Base-by-base conservation (phyloP, 129 eudicot species). In the Lactuca sativa region DNA sequence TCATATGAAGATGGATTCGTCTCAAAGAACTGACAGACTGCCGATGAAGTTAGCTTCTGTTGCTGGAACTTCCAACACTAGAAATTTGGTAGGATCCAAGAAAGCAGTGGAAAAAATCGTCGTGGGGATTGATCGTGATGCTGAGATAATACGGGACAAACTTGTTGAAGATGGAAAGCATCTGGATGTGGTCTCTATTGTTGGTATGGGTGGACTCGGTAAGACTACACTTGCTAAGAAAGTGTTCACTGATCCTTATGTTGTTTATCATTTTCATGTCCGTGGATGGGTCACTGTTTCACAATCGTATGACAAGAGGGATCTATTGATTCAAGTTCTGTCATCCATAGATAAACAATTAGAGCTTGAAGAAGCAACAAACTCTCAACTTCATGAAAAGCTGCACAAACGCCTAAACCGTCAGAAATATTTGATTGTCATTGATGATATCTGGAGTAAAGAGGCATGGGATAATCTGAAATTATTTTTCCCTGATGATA, bases 221-320 rank as follows among this genome's bases (percentile, higher is more conserved):
- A 81, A 81, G 75, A 76, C 82, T 17, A 77, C 82, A 41, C 75
- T 81, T 9, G 85, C 78, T 43, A 66, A 11, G n/a, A 82, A 48
- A 59, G 65, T 77, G 7, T 82, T 48, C 48, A 60, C 72, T 15
- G 65, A 73, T 64, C 40, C 15, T n/a, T 25, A 5, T 2, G 13
- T 69, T 18, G 21, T 18, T 0, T 18, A 18, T 18, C 21, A 18
- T 18, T 18, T 18, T 18, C 21, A 18, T 18, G 21, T 18, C 21
- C 21, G 21, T 18, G 21, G 49, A 6, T 72, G 80, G 88, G 75
- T 57, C 21, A 43, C 65, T 34, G 62, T 80, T 25, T 76, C 85
- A 51, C 81, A 70, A 79, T 61, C 71, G 25, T 73, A 71, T 63
- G 8, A 16, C 11, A 65, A 36, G 32, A 34, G 58, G 9, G 59